Conservation (phyloP, 768 basidiomycete species). For the Coprinopsis strossmayeri region DNA sequence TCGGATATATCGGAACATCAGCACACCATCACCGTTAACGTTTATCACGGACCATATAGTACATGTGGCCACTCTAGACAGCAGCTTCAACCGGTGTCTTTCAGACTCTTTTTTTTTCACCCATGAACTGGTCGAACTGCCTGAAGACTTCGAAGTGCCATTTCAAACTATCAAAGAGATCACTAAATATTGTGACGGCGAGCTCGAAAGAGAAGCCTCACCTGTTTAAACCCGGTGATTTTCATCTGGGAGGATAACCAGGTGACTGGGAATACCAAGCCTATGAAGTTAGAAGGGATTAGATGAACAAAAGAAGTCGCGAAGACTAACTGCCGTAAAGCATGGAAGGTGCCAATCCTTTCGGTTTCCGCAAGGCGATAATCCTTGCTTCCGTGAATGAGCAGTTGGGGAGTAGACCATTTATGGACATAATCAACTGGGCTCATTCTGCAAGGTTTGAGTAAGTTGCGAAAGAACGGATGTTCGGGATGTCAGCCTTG, state of each 20-base stretch:
- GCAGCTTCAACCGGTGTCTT: too few species aligned
- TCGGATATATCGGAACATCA: too few species aligned
- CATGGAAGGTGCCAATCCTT: constrained; percentile 79
- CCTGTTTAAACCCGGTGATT: constrained; percentile 90
- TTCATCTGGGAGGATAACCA: constrained; percentile 84
- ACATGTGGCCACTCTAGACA: too few species aligned
- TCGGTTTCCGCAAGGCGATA: constrained; percentile 84
- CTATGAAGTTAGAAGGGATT: constrained; percentile 28
- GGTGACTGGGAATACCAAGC: constrained; percentile 61
- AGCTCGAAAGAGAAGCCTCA: constrained; percentile 18
- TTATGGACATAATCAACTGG: constrained; percentile 77
- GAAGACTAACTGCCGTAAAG: constrained; percentile 66
- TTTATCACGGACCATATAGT: too few species aligned
- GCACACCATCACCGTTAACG: too few species aligned
- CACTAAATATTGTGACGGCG: neutral
- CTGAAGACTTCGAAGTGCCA: constrained; percentile 95
- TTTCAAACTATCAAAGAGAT: constrained; percentile 50
- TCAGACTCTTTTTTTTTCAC: too few species aligned
- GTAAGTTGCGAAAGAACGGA: too few species aligned
- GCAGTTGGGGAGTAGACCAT: constrained; percentile 81
- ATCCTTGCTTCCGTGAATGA: constrained; percentile 86
- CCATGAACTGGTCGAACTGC: constrained; percentile 76
- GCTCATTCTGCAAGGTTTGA: constrained; percentile 63
- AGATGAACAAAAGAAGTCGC: neutral
- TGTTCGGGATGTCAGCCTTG: too few species aligned